These are phyloP conservation scores for Acanthamoeba sp. DNA, from an alignment of 208 protist species.

Conservation along the genomic window DNA sequence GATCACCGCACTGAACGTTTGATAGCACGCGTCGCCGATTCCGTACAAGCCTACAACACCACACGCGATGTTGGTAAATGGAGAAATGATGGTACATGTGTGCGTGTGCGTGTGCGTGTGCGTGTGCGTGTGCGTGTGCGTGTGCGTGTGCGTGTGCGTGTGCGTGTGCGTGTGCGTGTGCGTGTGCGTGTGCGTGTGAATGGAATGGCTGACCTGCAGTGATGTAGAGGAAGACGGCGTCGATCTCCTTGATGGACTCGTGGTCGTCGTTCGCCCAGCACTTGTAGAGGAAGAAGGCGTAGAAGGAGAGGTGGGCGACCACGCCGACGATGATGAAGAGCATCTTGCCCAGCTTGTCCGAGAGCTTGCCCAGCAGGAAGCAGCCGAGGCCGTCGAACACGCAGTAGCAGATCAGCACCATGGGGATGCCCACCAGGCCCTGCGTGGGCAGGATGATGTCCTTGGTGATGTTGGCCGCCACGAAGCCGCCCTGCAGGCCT, in stretches of 20 bases:
- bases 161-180: no score
- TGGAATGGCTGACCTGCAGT: neutral
- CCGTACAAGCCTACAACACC: neutral
- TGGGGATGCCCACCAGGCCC: neutral
- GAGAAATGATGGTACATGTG: no score
- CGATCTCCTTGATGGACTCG: neutral
- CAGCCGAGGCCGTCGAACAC: neutral
- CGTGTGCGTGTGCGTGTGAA: no score
- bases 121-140: no score
- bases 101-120: no score
- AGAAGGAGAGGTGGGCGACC: neutral
- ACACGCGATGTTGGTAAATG: no score
- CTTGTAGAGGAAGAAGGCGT: constrained; percentile 10
- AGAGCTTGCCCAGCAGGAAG: constrained; percentile 1
- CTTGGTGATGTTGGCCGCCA: neutral
- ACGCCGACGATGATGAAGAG: constrained; percentile 16
- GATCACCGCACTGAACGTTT: constrained; percentile 16
- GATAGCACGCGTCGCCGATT: neutral
- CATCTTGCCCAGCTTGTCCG: constrained; percentile 24
- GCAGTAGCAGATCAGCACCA: constrained; percentile 6
- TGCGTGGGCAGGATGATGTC: neutral
- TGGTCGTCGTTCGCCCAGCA: neutral
- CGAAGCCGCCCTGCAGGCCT: neutral
- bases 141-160: no score
- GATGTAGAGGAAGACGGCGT: neutral